phyloP scores from a whole-genome alignment of 2,329 filamentous ascomycete species.

The Diaporthe sp. region DNA sequence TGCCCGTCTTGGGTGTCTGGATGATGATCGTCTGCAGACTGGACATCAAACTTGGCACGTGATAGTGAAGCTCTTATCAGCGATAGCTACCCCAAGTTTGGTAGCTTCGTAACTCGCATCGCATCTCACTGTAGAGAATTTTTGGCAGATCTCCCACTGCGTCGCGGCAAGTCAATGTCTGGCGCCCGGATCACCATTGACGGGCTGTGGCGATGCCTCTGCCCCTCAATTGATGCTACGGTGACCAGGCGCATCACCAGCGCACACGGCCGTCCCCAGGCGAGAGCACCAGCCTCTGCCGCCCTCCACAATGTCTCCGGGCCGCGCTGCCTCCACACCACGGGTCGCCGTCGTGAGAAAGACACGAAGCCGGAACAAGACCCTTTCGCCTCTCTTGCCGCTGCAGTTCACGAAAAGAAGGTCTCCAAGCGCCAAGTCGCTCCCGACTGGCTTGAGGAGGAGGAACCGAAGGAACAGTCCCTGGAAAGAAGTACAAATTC shows the following conservation, averaged over 20 bases:
- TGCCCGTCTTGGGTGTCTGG: not conserved
- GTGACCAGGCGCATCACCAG: slow-evolving; percentile 52
- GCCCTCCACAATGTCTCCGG: not conserved
- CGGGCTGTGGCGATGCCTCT: slow-evolving; percentile 75
- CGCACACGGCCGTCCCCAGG: slow-evolving; percentile 22
- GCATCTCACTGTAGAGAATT: not conserved
- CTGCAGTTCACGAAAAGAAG: not conserved
- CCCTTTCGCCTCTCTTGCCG: slow-evolving; percentile 5
- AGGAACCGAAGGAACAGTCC: not conserved
- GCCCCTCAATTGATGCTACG: slow-evolving; percentile 65
- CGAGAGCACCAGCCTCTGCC: slow-evolving; percentile 36
- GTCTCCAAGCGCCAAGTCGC: not conserved
- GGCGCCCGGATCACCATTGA: slow-evolving; percentile 61
- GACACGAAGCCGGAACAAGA: not conserved
- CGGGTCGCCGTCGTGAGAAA: slow-evolving; percentile 1
- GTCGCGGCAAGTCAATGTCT: slow-evolving; percentile 49
- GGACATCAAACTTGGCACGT: slow-evolving; percentile 14
- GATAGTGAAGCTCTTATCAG: slow-evolving; percentile 11
- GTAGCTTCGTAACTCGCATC: slow-evolving; percentile 4
- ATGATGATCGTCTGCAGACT: not conserved
- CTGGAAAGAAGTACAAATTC: not conserved
- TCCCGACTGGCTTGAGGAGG: not conserved
- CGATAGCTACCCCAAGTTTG: slow-evolving; percentile 18
- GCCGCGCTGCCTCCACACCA: slow-evolving; percentile 29
- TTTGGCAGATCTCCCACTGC: not conserved